Percentiles rank a stretch among this genome's conserved stretches.
Conservation (phyloP, 345 rosid genomes). For the Microthlaspi erraticum region DNA sequence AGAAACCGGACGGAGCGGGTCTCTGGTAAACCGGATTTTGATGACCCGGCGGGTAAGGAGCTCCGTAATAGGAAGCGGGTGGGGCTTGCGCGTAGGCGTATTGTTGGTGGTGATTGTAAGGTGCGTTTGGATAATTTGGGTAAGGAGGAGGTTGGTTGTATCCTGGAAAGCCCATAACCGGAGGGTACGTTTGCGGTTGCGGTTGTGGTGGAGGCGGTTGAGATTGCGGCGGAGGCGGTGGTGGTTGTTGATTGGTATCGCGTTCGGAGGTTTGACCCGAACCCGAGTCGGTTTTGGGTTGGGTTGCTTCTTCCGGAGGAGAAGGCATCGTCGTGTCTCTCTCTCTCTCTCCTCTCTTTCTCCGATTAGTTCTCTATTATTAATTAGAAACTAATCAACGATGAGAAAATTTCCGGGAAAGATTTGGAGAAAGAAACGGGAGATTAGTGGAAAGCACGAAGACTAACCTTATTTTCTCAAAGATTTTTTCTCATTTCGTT, state of each 20-base stretch:
- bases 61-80: constrained; percentile 51
- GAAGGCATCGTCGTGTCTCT: constrained; percentile 39
- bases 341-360: neutral
- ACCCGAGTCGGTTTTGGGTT: constrained; percentile 38
- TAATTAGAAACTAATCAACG: constrained; percentile 7
- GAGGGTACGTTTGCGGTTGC: constrained; percentile 24
- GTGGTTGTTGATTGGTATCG: constrained; percentile 41
- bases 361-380: neutral
- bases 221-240: constrained; percentile 21
- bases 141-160: constrained; percentile 32
- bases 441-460: constrained; percentile 39
- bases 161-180: constrained; percentile 46
- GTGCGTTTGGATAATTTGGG: constrained; percentile 41
- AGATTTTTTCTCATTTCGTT: constrained; percentile 7
- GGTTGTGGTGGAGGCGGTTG: constrained; percentile 27
- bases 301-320: constrained; percentile 42
- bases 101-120: constrained; percentile 20
- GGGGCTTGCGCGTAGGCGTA: constrained; percentile 49
- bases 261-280: constrained; percentile 40
- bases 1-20: constrained; percentile 41
- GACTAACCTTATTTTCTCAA: constrained; percentile 7
- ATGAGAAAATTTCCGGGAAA: neutral
- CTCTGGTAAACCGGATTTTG: constrained; percentile 30
- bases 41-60: constrained; percentile 37
- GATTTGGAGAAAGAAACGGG: constrained; percentile 24